phyloP scores from a whole-genome alignment of 192 early-diverging fungal genomes.

The Coemansia javaensis region DNA sequence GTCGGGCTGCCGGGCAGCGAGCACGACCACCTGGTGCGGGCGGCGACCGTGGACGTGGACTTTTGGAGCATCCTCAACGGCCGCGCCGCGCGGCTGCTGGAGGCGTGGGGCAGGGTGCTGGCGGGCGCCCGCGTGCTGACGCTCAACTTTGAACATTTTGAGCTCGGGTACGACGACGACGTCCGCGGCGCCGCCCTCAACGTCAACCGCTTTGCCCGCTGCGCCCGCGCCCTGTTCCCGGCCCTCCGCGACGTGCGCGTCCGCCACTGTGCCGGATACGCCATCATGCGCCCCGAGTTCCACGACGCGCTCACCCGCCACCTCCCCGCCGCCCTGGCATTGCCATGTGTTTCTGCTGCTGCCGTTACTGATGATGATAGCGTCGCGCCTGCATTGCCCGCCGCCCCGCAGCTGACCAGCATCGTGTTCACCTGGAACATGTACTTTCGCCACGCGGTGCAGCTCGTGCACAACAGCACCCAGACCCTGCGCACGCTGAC shows the following conservation, averaged over 20 bases:
- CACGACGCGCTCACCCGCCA: not conserved
- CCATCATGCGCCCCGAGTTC: not conserved
- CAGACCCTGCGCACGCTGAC: conserved; percentile 1
- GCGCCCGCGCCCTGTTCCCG: not conserved
- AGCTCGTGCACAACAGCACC: conserved; percentile 6
- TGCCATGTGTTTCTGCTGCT: too few species aligned
- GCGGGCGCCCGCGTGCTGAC: not conserved
- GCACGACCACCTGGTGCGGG: not conserved
- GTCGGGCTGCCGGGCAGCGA: not conserved
- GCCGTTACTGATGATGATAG: too few species aligned
- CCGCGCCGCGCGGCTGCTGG: not conserved
- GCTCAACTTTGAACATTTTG: not conserved
- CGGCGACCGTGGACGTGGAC: conserved; percentile 1
- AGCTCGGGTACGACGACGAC: not conserved
- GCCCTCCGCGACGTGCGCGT: not conserved
- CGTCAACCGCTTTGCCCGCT: not conserved
- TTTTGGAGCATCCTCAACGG: conserved; percentile 12
- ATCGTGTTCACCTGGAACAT: conserved; percentile 10
- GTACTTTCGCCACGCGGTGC: not conserved
- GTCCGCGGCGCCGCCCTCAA: not conserved
- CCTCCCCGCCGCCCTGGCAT: too few species aligned
- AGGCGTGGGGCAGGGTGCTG: not conserved
- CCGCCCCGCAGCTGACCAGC: not conserved
- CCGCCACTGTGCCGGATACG: not conserved
- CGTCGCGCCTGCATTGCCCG: too few species aligned